phyloP scores from a whole-genome alignment of 1,284 basidiomycete species.

The Cryptococcus sp. region DNA sequence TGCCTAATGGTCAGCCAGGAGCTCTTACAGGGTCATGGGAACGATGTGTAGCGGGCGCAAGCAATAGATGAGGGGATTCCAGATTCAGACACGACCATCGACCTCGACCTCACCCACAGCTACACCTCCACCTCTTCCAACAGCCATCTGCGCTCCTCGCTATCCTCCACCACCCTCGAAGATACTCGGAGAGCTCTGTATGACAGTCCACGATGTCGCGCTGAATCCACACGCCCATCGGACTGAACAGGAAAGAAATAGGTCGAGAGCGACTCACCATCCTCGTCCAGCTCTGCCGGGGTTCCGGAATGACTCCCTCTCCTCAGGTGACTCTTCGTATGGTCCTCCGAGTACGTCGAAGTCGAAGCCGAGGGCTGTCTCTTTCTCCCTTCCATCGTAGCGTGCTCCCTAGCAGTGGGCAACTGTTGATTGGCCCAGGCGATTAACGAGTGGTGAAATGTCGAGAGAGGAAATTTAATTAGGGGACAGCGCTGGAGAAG shows the following conservation, averaged over 20 bases:
- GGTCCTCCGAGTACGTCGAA: not conserved
- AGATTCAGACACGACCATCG: too few relatives aligned
- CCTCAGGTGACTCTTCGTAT: not conserved
- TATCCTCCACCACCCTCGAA: not conserved
- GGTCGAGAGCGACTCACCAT: slow-evolving; percentile 1
- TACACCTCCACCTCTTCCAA: too few relatives aligned
- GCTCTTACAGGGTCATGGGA: too few relatives aligned
- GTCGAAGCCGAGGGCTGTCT: slow-evolving; percentile 1
- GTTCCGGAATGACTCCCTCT: not conserved
- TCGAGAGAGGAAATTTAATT: too few relatives aligned
- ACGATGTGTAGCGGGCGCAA: too few relatives aligned
- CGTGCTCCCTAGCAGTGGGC: too few relatives aligned
- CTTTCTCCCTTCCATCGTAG: not conserved
- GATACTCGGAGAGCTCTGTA: not conserved
- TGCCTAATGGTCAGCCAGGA: too few relatives aligned
- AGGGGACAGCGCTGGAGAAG: too few relatives aligned
- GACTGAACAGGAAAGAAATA: not conserved
- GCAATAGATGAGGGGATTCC: too few relatives aligned
- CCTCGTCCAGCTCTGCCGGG: not conserved
- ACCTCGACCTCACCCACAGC: too few relatives aligned
- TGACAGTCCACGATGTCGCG: not conserved
- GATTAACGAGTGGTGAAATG: too few relatives aligned
- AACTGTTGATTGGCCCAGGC: too few relatives aligned
- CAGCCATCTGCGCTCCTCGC: not conserved
- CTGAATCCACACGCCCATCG: not conserved